These are phyloP conservation scores for Aspergillus mulundensis DNA, from an alignment of 495 filamentous ascomycete genomes.

Conservation along the genomic window DNA sequence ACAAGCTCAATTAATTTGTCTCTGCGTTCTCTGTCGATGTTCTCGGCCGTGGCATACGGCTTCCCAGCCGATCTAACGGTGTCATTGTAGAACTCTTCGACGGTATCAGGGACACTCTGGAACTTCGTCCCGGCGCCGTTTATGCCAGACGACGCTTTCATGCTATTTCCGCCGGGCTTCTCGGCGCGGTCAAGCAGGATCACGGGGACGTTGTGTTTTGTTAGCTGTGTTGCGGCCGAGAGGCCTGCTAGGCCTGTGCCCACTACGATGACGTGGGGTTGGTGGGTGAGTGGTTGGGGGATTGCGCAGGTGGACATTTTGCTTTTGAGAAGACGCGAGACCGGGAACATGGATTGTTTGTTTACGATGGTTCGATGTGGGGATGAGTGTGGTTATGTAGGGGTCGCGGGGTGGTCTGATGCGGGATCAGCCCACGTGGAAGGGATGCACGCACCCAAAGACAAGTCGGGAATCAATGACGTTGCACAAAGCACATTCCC, in stretches of 20 bases:
- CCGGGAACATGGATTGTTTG: too few relatives aligned
- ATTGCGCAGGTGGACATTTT: slow-evolving; percentile 5
- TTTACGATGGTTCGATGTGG: too few relatives aligned
- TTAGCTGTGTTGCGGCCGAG: slow-evolving; percentile 36
- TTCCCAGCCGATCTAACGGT: slow-evolving; percentile 45
- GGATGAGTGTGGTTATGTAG: too few relatives aligned
- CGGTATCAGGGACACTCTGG: slow-evolving; percentile 31
- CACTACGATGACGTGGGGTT: slow-evolving; percentile 14
- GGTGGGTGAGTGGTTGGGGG: neutral
- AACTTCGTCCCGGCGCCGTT: slow-evolving; percentile 54
- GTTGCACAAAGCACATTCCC: too few relatives aligned
- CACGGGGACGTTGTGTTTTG: slow-evolving; percentile 41
- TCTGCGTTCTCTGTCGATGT: slow-evolving; percentile 17
- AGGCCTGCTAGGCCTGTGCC: slow-evolving; percentile 23
- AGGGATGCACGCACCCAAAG: too few relatives aligned
- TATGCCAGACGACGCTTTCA: slow-evolving; percentile 61
- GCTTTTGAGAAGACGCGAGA: neutral
- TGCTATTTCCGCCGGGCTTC: slow-evolving; percentile 58
- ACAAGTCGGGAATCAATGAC: too few relatives aligned
- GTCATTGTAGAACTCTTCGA: slow-evolving; percentile 45
- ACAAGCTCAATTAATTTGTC: slow-evolving; percentile 41
- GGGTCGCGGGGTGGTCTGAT: too few relatives aligned
- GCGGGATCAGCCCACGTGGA: too few relatives aligned
- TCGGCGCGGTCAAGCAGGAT: slow-evolving; percentile 49
- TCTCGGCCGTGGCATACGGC: neutral